These are phyloP conservation scores for Myxozyma udenii DNA, from an alignment of 805 yeast species.

Conservation along the genomic window DNA sequence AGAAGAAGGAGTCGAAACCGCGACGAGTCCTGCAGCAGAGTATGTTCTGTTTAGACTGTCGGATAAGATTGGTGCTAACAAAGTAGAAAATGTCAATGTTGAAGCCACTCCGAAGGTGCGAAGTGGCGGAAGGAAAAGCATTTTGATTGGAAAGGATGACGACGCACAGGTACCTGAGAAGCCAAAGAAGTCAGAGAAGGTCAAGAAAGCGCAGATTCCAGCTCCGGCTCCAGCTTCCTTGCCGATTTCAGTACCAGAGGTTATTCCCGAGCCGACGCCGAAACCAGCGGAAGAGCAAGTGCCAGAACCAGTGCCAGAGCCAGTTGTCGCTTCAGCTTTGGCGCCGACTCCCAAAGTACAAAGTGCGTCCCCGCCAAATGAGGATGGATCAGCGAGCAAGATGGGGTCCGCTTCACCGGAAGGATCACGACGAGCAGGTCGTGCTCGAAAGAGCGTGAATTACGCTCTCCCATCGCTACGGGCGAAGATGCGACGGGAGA, in stretches of 20 bases:
- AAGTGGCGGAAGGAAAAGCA: not conserved
- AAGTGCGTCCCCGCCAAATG: too few relatives aligned
- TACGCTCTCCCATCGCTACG: constrained; percentile 67
- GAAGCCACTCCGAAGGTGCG: not conserved
- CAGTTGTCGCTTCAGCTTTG: too few relatives aligned
- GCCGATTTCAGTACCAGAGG: not conserved
- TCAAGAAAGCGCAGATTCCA: not conserved
- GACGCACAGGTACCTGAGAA: too few relatives aligned
- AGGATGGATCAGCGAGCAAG: too few relatives aligned
- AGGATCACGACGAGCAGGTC: constrained; percentile 3
- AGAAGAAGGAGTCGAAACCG: not conserved
- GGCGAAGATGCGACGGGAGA: constrained; percentile 65
- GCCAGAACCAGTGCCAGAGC: too few relatives aligned
- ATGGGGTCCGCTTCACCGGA: constrained; percentile 2
- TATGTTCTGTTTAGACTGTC: constrained; percentile 1
- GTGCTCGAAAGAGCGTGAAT: constrained; percentile 45
- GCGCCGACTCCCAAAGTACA: too few relatives aligned
- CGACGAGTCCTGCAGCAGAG: constrained; percentile 17
- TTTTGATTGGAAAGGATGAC: too few relatives aligned
- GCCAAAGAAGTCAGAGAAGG: too few relatives aligned
- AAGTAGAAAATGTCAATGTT: constrained; percentile 9
- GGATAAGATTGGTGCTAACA: not conserved
- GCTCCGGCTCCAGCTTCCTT: not conserved
- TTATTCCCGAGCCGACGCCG: not conserved
- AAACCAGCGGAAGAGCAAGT: not conserved